phyloP scores from a whole-genome alignment of 176 grass and related monocot genomes.

The Metroxylon sagu region DNA sequence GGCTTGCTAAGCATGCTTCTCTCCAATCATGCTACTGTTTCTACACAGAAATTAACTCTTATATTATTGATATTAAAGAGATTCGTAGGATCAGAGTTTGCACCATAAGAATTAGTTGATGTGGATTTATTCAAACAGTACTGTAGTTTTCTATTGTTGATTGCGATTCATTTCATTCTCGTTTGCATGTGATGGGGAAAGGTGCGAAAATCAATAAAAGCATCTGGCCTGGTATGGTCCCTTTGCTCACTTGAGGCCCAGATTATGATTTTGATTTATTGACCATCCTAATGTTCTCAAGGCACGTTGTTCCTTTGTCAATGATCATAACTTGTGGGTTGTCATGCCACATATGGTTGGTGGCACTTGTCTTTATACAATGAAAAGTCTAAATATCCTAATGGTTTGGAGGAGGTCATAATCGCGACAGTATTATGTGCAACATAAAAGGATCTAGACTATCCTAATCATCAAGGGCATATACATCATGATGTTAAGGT shows the following conservation, averaged over 20 bases:
- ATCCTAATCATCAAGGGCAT: constrained; percentile 78
- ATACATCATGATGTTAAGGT: constrained; percentile 97
- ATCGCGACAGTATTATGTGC: constrained; percentile 79
- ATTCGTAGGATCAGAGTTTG: too few species aligned
- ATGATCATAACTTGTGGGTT: constrained; percentile 66
- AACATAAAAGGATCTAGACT: constrained; percentile 74
- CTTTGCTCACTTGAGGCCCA: constrained; percentile 49
- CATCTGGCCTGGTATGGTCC: too few species aligned
- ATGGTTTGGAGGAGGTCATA: constrained; percentile 63
- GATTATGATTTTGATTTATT: constrained; percentile 63
- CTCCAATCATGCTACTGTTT: too few species aligned
- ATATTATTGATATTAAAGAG: too few species aligned
- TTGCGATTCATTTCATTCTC: constrained; percentile 19
- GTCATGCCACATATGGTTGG: constrained; percentile 93
- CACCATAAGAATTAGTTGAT: too few species aligned
- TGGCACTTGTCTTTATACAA: constrained; percentile 90
- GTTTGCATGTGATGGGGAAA: background rate
- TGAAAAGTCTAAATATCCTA: constrained; percentile 70
- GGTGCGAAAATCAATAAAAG: too few species aligned
- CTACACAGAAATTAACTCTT: too few species aligned
- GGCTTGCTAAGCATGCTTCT: too few species aligned
- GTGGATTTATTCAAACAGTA: too few species aligned
- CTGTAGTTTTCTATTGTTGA: too few species aligned
- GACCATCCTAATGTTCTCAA: constrained; percentile 91
- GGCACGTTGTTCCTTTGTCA: constrained; percentile 80